Evolutionary conservation across 371 early-diverging fungal genomes (phyloP), one percentile per base, ranked within the genome.

Genomic region (Rhizopus sp.): DNA sequence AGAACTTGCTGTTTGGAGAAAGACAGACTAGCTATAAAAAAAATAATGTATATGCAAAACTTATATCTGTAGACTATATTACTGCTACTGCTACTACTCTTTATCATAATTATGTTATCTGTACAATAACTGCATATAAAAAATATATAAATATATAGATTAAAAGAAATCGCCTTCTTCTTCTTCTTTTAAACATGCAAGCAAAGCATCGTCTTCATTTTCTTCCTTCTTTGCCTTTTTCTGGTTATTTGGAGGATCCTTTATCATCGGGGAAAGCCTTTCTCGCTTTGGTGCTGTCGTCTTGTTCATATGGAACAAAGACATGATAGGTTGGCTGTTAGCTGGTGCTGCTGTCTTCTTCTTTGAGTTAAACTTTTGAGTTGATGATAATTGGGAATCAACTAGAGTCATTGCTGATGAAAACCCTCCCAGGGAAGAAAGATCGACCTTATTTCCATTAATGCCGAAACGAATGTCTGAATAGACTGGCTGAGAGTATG

Each of bases 1-100:
- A 12, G 72, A 73, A 31, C 46, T 71, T 29, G 68, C 59, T 3
- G 65, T 68, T 30, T 70, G 68, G 68, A 50, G 58, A 38, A 34
- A 59, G 15, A 16, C 39, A 17, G 15, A 53, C 13, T 37, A 42
- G 44, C 10, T 7, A 37, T n/a, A n/a, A n/a, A n/a, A 37, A 37
- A 13, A 37, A 5, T 5, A 23, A 23, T 23, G 23, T 23, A 23
- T 23, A 23, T 23, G 23, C 23, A 23, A 23, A 23, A 23, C 23
- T 23, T 23, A 23, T 23, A 23, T 5, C 13, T 37, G 13, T 37
- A 37, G 38, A 37, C 5, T 37, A 13, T 37, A 37, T 37, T 23
- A 23, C 2, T 23, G 2, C 23, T 23, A 23, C 2, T 23, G 2
- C 23, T 23, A 23, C 23, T 23, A 23, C 23, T 23, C 9, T 10